Evolutionary conservation across 2,329 filamentous ascomycete species (phyloP).

Genomic region (Juglanconis juglandina): DNA sequence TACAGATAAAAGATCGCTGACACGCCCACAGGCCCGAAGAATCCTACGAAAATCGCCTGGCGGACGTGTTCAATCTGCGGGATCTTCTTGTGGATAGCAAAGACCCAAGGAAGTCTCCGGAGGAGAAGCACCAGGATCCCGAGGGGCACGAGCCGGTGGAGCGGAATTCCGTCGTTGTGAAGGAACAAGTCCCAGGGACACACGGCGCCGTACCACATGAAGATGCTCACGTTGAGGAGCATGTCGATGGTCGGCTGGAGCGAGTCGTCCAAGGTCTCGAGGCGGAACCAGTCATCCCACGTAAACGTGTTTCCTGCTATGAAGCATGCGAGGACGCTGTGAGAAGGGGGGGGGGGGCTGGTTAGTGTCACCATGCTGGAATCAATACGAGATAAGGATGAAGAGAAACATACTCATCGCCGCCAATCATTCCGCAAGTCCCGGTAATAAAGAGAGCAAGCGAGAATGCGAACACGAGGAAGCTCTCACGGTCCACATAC

Average conservation of each 20-base stretch:
- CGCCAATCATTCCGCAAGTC: slow-evolving; percentile 82
- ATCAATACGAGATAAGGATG: background rate
- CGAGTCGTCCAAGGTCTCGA: slow-evolving; percentile 84
- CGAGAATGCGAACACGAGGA: slow-evolving; percentile 81
- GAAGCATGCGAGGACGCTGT: slow-evolving; percentile 76
- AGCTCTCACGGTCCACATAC: slow-evolving; percentile 83
- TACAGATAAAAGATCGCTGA: slow-evolving; percentile 91
- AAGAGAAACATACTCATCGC: slow-evolving; percentile 59
- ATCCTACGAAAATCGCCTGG: slow-evolving; percentile 83
- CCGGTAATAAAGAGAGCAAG: slow-evolving; percentile 83
- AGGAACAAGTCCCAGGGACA: slow-evolving; percentile 75
- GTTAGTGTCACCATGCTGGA: no score
- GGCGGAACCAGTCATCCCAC: slow-evolving; percentile 90
- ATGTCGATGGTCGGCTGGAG: slow-evolving; percentile 94
- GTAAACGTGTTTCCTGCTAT: slow-evolving; percentile 88
- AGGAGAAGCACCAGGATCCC: slow-evolving; percentile 75
- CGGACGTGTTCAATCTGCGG: slow-evolving; percentile 71
- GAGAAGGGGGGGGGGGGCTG: background rate
- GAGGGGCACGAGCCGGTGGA: slow-evolving; percentile 69
- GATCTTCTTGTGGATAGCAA: slow-evolving; percentile 70
- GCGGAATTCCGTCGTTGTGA: slow-evolving; percentile 64
- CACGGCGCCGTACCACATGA: slow-evolving; percentile 86
- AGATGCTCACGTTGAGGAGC: slow-evolving; percentile 83
- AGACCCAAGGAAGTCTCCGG: slow-evolving; percentile 73
- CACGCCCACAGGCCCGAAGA: slow-evolving; percentile 90